Base-by-base conservation (phyloP, 352 stramenopile genomes). In the Phytophthora cactorum region DNA sequence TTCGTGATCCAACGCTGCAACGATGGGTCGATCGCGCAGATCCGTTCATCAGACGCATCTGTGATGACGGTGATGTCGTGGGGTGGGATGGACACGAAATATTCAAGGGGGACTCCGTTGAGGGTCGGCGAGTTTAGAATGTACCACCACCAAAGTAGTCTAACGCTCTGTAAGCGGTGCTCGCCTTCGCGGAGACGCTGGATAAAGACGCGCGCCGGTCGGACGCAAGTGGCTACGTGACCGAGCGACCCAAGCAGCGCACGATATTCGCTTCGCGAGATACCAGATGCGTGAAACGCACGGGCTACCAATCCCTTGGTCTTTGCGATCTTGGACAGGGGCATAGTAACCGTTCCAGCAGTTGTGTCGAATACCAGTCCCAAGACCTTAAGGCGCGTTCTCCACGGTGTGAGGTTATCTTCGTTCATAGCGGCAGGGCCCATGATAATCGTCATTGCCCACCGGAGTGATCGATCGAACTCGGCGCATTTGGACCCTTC, bases 351-450 rank as follows among this genome's bases (percentile, higher is more conserved):
- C 12, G 58, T 52, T 0, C 15, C 32, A 0, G 14, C 8, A 0
- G 12, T 28, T 0, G 70, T 68, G 27, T 72, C 57, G 39, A 78
- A 75, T 0, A 59, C 11, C 0, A 78, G 39, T 0, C 36, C 34
- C 5, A 59, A 25, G 9, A 62, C 50, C 25, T 67, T 58, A 0
- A 68, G 58, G 5, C 15, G 43, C 0, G 10, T 6, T 5, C 47
- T 39, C 57, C 70, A 78, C 1, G 28, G 14, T 0, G 61, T 53
- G 14, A 74, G 70, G 9, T 72, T 78, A 2, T 68, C 28, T 27
- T 74, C 65, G 12, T 72, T 66, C 14, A 78, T 52, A 1, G 56
- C 43, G 2, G 29, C 27, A 2, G 44, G 15, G 0, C 39, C 49
- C 8, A 70, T n/a, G 0, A 72, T 34, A 14, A 9, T 14, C 7